A percentile compares a stretch with the other conserved stretches of the same genome.
These are phyloP conservation scores for Cercospora sojina DNA, from an alignment of 2,329 filamentous ascomycete species.

Conservation along the genomic window DNA sequence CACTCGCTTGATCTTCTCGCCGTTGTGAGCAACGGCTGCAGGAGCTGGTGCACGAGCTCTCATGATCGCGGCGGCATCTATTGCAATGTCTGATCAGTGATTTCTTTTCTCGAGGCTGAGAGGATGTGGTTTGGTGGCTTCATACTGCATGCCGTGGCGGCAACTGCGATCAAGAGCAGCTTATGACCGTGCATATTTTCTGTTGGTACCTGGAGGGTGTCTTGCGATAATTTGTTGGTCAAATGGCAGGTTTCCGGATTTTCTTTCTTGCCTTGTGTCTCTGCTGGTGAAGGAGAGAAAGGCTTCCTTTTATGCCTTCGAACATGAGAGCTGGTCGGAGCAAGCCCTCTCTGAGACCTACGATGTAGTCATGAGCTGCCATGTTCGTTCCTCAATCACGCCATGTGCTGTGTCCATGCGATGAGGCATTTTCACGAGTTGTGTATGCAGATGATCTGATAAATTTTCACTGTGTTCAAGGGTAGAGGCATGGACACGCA, in stretches of 20 bases:
- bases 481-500: no score
- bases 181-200: not conserved
- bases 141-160: not conserved
- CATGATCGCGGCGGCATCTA: not conserved
- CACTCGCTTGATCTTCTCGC: no score
- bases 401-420: no score
- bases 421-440: no score
- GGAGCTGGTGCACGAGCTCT: not conserved
- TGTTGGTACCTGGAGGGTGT: not conserved
- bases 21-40: not conserved
- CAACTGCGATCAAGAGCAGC: not conserved
- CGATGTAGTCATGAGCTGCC: not conserved
- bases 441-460: no score
- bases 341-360: not conserved
- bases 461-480: no score
- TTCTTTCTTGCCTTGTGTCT: not conserved
- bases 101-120: not conserved
- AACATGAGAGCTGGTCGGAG: not conserved
- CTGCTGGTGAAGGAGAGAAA: not conserved
- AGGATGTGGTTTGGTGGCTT: not conserved
- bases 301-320: not conserved
- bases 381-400: not conserved
- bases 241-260: no score
- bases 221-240: not conserved
- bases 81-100: not conserved